Base-by-base conservation (phyloP, 306 rosid genomes). In the Sesbania bispinosa region DNA sequence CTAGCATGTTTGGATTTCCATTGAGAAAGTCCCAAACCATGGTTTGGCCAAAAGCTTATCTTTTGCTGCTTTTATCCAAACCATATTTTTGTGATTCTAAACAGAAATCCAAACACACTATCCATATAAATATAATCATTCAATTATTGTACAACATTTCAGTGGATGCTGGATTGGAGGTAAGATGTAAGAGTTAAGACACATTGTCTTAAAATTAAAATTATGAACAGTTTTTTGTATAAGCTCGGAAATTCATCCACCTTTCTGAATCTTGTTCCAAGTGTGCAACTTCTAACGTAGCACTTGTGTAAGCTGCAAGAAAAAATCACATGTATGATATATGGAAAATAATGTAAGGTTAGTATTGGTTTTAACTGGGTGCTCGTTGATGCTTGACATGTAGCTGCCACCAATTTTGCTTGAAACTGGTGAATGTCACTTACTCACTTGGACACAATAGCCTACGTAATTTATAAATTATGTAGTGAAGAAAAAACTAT, bases 231-330 rank as follows among this genome's bases (percentile, higher is more conserved):
- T n/a, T 47, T 41, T 39, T 32, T 26, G 14, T 29, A 23, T 30
- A 62, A 26, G 20, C 59, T 69, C 27, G 54, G 39, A 50, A 61
- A n/a, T 69, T 68, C 15, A 23, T 18, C 8, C 2, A 30, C 61
- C 27, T 46, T n/a, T 53, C 19, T 63, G 41, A 21, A 62, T 1
- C 42, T 43, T 19, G 77, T 51, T 38, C 15, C 38, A 60, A 24
- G 24, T 65, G 42, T n/a, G 38, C 52, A 18, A 29, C 42, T 54
- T 47, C 18, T 19, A 30, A 32, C 39, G 11, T 46, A 61, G 68
- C 20, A 35, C 52, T 53, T 53, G 23, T 10, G 10, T 53, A 43
- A 45, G 43, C 53, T 78, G 67, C 46, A 54, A 71, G 62, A 53
- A 78, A 43, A 26, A 33, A 45, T 13, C 36, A 41, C 2, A 36